Conservation (phyloP, 2,329 filamentous ascomycete genomes). For the Cytospora piceicola region DNA sequence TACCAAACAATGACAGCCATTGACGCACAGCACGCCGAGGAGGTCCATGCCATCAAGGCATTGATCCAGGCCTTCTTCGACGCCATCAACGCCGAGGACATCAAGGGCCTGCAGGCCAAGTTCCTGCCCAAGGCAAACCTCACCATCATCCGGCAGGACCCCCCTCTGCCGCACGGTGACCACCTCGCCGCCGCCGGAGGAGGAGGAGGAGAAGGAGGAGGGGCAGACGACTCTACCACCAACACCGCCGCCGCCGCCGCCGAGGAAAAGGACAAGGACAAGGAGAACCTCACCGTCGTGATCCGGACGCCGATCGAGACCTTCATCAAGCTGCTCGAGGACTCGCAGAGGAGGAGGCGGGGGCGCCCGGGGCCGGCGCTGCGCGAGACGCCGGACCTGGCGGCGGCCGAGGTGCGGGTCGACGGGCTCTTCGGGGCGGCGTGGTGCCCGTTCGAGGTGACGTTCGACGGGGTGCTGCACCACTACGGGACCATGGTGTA, state of each 20-base stretch:
- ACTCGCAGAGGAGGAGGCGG: constrained; percentile 14
- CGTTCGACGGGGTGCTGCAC: constrained; percentile 25
- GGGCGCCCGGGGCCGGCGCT: constrained; percentile 22
- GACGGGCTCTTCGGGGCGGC: constrained; percentile 24
- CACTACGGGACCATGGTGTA: constrained; percentile 29
- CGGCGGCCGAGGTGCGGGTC: constrained; percentile 18
- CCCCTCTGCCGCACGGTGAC: constrained; percentile 5
- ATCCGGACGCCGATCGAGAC: constrained; percentile 26
- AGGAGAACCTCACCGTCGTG: constrained; percentile 23
- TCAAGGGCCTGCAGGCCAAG: constrained; percentile 17
- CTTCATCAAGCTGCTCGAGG: constrained; percentile 28
- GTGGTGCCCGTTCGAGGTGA: constrained; percentile 27
- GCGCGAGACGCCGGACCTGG: constrained; percentile 23
- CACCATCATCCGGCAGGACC: constrained; percentile 28
- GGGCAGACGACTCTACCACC: too few relatives aligned
- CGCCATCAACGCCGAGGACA: constrained; percentile 27
- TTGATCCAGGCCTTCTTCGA: constrained; percentile 29
- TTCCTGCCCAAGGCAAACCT: constrained; percentile 25
- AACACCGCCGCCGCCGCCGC: too few relatives aligned
- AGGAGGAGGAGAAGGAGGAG: background rate
- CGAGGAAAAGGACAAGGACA: too few relatives aligned
- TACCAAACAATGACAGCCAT: constrained; percentile 26
- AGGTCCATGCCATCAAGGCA: constrained; percentile 26
- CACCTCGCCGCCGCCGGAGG: too few relatives aligned
- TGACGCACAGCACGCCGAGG: constrained; percentile 13